Percentiles rank a stretch among this genome's conserved stretches.
These are phyloP conservation scores for Stropharia rugosoannulata DNA, from an alignment of 768 basidiomycete species.

Conservation along the genomic window DNA sequence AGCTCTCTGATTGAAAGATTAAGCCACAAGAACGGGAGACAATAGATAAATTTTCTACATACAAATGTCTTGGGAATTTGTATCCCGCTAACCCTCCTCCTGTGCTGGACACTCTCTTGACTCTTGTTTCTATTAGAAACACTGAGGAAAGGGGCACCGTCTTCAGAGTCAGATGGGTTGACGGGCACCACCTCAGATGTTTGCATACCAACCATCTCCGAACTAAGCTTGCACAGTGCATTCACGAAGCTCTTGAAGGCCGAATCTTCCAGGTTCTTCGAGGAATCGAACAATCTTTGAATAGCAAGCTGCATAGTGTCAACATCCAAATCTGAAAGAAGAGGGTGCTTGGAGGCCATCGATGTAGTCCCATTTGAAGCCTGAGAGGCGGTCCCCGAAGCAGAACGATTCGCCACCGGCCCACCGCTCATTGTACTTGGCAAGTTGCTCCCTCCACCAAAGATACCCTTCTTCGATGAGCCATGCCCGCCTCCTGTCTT, in stretches of 20 bases:
- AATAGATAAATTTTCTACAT: constrained; percentile 21
- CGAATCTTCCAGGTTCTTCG: constrained; percentile 77
- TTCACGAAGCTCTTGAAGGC: constrained; percentile 77
- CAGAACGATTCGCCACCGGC: constrained; percentile 36
- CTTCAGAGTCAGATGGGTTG: constrained; percentile 39
- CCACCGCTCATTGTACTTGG: constrained; percentile 17
- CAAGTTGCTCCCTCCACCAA: constrained; percentile 10
- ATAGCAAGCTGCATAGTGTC: constrained; percentile 75
- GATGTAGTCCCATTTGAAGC: constrained; percentile 17
- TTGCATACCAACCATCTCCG: constrained; percentile 93
- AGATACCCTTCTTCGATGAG: constrained; percentile 30
- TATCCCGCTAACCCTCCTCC: constrained; percentile 85
- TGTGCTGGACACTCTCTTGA: constrained; percentile 40
- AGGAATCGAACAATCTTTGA: constrained; percentile 83
- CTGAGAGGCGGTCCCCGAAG: constrained; percentile 30
- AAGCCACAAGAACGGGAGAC: not conserved
- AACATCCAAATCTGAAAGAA: constrained; percentile 71
- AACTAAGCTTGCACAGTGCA: constrained; percentile 83
- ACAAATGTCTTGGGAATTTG: constrained; percentile 79
- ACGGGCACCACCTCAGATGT: constrained; percentile 37
- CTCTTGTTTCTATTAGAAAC: constrained; percentile 17
- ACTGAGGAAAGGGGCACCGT: constrained; percentile 25
- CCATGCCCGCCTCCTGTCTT: constrained; percentile 25
- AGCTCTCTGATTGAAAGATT: constrained; percentile 55
- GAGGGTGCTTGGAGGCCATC: constrained; percentile 45